These are phyloP conservation scores for Scutellaria galericulata DNA, from an alignment of 257 asterid species.

Conservation along the genomic window DNA sequence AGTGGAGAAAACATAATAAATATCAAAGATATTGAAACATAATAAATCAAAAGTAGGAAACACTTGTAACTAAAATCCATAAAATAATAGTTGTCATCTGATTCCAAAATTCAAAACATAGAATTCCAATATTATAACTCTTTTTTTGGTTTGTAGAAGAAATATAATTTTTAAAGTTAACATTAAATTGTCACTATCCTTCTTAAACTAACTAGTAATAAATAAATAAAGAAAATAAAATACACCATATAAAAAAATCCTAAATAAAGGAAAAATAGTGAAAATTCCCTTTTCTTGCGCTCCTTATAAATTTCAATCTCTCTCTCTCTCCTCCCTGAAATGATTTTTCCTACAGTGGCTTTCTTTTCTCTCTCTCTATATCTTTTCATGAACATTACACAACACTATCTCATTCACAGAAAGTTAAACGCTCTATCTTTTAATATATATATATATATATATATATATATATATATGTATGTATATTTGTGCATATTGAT, in stretches of 20 bases:
- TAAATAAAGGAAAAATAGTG: neutral
- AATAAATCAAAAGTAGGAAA: no score
- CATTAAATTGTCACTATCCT: neutral
- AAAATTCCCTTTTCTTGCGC: neutral
- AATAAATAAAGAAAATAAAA: neutral
- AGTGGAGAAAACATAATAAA: no score
- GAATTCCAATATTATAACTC: no score
- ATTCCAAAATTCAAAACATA: no score
- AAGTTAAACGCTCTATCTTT: slow-evolving; percentile 3
- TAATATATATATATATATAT: no score
- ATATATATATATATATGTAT: neutral
- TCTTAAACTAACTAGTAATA: neutral
- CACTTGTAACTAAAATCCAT: no score
- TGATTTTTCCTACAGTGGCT: slow-evolving; percentile 39
- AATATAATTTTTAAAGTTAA: neutral
- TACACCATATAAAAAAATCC: neutral
- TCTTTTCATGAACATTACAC: slow-evolving; percentile 34
- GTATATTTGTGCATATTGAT: slow-evolving; percentile 3
- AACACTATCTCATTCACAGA: slow-evolving; percentile 23
- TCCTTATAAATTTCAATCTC: slow-evolving; percentile 38
- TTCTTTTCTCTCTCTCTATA: slow-evolving; percentile 35
- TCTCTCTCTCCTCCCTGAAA: slow-evolving; percentile 31
- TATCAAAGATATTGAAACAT: no score
- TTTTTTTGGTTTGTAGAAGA: neutral
- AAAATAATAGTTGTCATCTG: no score